These are phyloP conservation scores for Karstenula rhodostoma DNA, from an alignment of 2,329 filamentous ascomycete genomes.

Conservation along the genomic window DNA sequence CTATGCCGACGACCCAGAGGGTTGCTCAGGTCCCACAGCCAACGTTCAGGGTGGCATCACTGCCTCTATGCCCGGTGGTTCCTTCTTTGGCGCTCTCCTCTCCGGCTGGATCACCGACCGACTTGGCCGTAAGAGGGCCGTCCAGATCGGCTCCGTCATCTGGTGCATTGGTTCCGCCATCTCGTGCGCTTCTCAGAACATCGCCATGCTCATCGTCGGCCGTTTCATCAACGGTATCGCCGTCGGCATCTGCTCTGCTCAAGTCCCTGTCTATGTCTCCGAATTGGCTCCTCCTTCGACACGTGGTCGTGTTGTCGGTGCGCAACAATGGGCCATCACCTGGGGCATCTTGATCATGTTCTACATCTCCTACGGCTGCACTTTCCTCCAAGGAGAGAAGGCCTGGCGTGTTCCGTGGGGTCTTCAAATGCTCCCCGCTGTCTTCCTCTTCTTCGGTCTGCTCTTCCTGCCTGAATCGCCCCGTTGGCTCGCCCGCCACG, in stretches of 20 bases:
- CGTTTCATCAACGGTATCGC: conserved; percentile 76
- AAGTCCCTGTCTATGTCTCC: conserved; percentile 74
- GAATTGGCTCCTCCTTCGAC: conserved; percentile 67
- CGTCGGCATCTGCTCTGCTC: conserved; percentile 75
- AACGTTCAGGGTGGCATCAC: conserved; percentile 73
- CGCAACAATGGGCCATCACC: conserved; percentile 79
- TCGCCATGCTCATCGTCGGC: conserved; percentile 75
- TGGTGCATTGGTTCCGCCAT: conserved; percentile 69
- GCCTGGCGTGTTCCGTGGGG: conserved; percentile 51
- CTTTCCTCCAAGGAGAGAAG: conserved; percentile 39
- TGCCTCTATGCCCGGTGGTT: conserved; percentile 75
- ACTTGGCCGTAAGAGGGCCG: conserved; percentile 62
- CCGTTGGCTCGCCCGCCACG: conserved; percentile 56
- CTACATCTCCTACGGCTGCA: conserved; percentile 49
- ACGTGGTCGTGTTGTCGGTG: conserved; percentile 72
- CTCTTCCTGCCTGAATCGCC: conserved; percentile 59
- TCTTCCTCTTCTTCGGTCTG: conserved; percentile 56
- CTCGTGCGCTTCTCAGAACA: conserved; percentile 69
- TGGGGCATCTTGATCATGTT: conserved; percentile 60
- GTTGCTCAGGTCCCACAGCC: conserved; percentile 61
- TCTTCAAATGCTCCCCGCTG: conserved; percentile 48
- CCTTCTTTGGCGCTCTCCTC: conserved; percentile 69
- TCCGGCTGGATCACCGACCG: conserved; percentile 68
- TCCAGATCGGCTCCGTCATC: conserved; percentile 61
- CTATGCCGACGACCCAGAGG: conserved; percentile 47